Conservation (phyloP, 192 early-diverging fungal genomes). For the Coemansia sp. region DNA sequence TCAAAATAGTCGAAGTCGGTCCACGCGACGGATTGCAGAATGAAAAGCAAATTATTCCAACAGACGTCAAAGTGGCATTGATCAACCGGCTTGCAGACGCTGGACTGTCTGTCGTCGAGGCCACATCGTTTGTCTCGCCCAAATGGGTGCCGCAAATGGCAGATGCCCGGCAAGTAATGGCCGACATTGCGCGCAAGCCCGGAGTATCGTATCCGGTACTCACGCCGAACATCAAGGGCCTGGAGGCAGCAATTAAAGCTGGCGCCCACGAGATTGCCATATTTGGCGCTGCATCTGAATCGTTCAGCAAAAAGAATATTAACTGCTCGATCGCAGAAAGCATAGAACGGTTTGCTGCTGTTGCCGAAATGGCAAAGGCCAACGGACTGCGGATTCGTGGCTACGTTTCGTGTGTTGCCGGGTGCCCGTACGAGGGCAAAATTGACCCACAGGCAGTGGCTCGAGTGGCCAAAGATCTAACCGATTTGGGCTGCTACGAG, state of each 20-base stretch:
- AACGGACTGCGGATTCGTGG: slow-evolving; percentile 69
- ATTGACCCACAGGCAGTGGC: slow-evolving; percentile 72
- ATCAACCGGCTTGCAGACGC: slow-evolving; percentile 79
- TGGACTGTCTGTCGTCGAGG: slow-evolving; percentile 83
- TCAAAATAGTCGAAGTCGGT: slow-evolving; percentile 94
- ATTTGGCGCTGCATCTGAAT: slow-evolving; percentile 82
- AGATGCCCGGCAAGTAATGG: slow-evolving; percentile 76
- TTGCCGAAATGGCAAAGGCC: slow-evolving; percentile 64
- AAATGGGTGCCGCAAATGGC: slow-evolving; percentile 98
- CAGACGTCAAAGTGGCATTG: slow-evolving; percentile 80
- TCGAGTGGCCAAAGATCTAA: slow-evolving; percentile 66
- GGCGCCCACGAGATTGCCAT: slow-evolving; percentile 88
- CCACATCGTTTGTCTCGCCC: slow-evolving; percentile 92
- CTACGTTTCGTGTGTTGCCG: slow-evolving; percentile 87
- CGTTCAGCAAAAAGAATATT: slow-evolving; percentile 88
- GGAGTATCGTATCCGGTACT: slow-evolving; percentile 86
- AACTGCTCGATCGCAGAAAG: slow-evolving; percentile 88
- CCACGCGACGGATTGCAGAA: slow-evolving; percentile 97
- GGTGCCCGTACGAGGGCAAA: slow-evolving; percentile 90
- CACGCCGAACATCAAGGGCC: slow-evolving; percentile 83
- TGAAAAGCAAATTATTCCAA: slow-evolving; percentile 80
- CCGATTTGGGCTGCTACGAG: slow-evolving; percentile 94
- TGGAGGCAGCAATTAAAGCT: slow-evolving; percentile 75
- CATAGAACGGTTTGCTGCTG: slow-evolving; percentile 66
- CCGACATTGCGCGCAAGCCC: slow-evolving; percentile 59